Evolutionary conservation across 352 stramenopile species (phyloP).

Genomic region (Pythium aphanidermatum): DNA sequence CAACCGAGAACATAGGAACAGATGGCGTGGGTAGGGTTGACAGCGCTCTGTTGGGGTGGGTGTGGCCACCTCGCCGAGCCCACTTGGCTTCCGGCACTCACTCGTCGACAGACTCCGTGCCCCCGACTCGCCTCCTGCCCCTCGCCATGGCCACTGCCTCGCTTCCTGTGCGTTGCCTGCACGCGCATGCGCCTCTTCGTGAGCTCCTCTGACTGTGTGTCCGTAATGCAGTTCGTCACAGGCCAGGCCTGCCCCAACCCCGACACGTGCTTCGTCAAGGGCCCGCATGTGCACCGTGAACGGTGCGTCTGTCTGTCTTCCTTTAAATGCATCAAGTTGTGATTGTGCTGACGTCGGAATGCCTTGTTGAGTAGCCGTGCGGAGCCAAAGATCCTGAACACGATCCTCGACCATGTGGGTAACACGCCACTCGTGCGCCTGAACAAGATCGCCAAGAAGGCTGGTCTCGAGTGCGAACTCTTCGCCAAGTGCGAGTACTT

Average conservation of each 20-base stretch:
- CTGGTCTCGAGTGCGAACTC: constrained; percentile 84
- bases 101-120: constrained; percentile 21
- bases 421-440: constrained; percentile 94
- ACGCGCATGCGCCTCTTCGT: not conserved
- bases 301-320: too few species aligned
- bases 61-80: too few species aligned
- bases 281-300: constrained; percentile 55
- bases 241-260: constrained; percentile 41
- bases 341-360: too few species aligned
- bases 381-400: constrained; percentile 88
- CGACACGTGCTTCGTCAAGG: constrained; percentile 61
- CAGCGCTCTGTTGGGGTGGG: constrained; percentile 13
- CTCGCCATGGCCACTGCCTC: constrained; percentile 24
- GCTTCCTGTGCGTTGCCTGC: constrained; percentile 19
- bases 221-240: constrained; percentile 9
- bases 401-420: constrained; percentile 91
- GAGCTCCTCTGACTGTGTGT: not conserved
- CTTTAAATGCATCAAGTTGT: too few species aligned
- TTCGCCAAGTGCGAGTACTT: constrained; percentile 95
- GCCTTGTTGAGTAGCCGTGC: constrained; percentile 20
- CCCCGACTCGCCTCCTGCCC: not conserved
- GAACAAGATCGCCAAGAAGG: constrained; percentile 74
- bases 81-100: too few species aligned
- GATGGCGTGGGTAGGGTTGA: constrained; percentile 16
- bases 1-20: too few species aligned